phyloP scores from a whole-genome alignment of 495 filamentous ascomycete genomes.

The Penicillium atrosanguineum region DNA sequence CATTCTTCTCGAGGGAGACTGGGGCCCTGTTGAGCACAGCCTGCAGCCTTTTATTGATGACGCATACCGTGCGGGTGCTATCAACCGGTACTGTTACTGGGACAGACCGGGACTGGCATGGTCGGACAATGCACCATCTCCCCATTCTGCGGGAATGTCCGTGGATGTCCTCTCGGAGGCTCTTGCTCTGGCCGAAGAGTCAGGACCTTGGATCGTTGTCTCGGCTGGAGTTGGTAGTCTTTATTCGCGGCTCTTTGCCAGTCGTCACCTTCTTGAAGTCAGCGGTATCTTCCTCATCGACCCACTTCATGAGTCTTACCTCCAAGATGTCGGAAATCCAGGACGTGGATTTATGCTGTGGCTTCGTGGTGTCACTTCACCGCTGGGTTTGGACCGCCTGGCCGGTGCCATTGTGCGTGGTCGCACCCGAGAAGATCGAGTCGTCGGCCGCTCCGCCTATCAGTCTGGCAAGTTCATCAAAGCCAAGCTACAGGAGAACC shows the following conservation, averaged over 20 bases:
- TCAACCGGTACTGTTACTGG: constrained; percentile 89
- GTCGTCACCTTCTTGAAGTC: constrained; percentile 68
- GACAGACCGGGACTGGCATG: constrained; percentile 88
- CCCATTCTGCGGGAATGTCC: constrained; percentile 86
- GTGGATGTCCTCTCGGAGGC: constrained; percentile 83
- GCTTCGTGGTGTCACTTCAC: constrained; percentile 79
- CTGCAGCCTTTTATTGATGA: constrained; percentile 67
- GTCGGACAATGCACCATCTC: constrained; percentile 92
- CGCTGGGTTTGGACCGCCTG: constrained; percentile 78
- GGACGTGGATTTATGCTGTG: constrained; percentile 78
- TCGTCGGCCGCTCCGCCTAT: constrained; percentile 73
- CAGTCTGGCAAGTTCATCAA: constrained; percentile 80
- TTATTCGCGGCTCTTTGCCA: constrained; percentile 85
- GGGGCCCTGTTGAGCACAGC: constrained; percentile 67
- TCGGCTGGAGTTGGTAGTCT: constrained; percentile 78
- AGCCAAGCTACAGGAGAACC: constrained; percentile 86
- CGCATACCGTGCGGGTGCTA: constrained; percentile 68
- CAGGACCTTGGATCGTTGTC: constrained; percentile 76
- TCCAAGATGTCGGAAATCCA: constrained; percentile 61
- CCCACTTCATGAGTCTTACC: constrained; percentile 78
- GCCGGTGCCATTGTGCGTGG: constrained; percentile 75
- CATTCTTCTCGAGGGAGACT: constrained; percentile 78
- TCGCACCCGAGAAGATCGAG: constrained; percentile 76
- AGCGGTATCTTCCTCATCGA: constrained; percentile 83
- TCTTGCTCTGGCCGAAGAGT: constrained; percentile 73